Conservation (phyloP, 2,329 filamentous ascomycete genomes). For the Allantophomopsis cytisporea region DNA sequence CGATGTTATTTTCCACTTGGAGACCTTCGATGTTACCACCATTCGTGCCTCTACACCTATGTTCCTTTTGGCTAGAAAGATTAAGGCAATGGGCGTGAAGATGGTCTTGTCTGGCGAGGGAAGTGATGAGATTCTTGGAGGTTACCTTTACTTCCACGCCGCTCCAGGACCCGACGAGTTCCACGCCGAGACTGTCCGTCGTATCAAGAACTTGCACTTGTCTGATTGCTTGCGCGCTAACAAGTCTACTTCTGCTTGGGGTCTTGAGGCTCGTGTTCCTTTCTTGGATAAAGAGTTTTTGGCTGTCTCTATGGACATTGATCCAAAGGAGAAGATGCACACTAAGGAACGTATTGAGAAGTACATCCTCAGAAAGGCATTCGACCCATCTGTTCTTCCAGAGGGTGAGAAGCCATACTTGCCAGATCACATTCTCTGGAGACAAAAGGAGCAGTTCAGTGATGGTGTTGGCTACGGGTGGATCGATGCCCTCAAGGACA, state of each 20-base stretch:
- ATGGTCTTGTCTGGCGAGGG: constrained; percentile 98
- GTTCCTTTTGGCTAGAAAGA: constrained; percentile 95
- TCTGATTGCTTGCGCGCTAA: constrained; percentile 96
- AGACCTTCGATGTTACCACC: constrained; percentile 96
- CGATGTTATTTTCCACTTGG: constrained; percentile 95
- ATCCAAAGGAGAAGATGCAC: constrained; percentile 93
- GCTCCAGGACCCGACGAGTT: constrained; percentile 86
- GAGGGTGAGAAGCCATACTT: constrained; percentile 64
- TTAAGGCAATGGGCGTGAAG: constrained; percentile 99
- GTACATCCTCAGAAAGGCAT: constrained; percentile 95
- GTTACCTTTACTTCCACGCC: constrained; percentile 96
- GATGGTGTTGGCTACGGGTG: constrained; percentile 98
- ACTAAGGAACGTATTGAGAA: constrained; percentile 78
- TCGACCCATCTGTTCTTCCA: constrained; percentile 84
- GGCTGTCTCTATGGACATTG: constrained; percentile 83
- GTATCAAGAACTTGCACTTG: constrained; percentile 92
- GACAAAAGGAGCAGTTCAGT: constrained; percentile 99
- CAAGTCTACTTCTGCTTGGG: constrained; percentile 98
- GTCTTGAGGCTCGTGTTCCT: constrained; percentile 90
- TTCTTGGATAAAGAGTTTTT: constrained; percentile 98
- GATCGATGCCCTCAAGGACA: constrained; percentile 96
- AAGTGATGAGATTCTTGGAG: constrained; percentile 95
- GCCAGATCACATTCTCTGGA: constrained; percentile 91
- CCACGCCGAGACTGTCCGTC: constrained; percentile 86
- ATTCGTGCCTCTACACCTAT: constrained; percentile 97